Base-by-base conservation (phyloP, 2,329 filamentous ascomycete genomes). In the Thielaviopsis euricoi region DNA sequence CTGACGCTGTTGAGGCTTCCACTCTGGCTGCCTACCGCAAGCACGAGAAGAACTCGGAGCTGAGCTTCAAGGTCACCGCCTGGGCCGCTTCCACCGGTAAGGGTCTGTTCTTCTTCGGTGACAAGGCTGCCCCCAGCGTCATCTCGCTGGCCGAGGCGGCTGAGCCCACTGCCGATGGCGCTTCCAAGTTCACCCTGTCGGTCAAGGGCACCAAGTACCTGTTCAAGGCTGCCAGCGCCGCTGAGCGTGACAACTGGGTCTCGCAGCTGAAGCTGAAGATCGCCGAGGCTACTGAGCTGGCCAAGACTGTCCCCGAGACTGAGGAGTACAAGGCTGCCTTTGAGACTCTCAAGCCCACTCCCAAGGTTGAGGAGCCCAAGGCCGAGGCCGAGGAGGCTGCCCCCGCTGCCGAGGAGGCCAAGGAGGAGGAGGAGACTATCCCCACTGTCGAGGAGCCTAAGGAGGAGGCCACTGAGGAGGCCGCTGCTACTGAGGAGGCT, bases 71-170 rank as follows among this genome's bases (percentile, higher is more conserved):
- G 64, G 85, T 86, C 65, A 85, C 83, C 64, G 86, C 93, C 40
- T 96, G 93, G 89, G 89, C 91, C 62, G 83, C 83, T 65, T 83
- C 95, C 78, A 96, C 91, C 60, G 91, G 91, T 71, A 95, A 95
- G 78, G 93, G 93, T 68, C 85, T 97, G 21, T 77, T 97, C 49
- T 95, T 94, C 79, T 87, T 88, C 73, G 85, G 86, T 67, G 86
- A 95, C 74, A 95, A 94, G 82, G 76, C 81, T 63, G 79, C 80
- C 61, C 90, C 91, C 61, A 78, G 83, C 64, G 83, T 93, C 66
- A 85, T 97, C 71, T 87, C 88, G 73, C 74, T 96, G 70, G 89
- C 78, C 61, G 78, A 82, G 69, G 77, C 77, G 63, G 78, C 74
- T 53, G 88, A 95, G 69, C 79, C 94, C 60, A 78, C 80, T 70